These are phyloP conservation scores for Solanum piurae DNA, from an alignment of 257 asterid genomes.

Conservation along the genomic window DNA sequence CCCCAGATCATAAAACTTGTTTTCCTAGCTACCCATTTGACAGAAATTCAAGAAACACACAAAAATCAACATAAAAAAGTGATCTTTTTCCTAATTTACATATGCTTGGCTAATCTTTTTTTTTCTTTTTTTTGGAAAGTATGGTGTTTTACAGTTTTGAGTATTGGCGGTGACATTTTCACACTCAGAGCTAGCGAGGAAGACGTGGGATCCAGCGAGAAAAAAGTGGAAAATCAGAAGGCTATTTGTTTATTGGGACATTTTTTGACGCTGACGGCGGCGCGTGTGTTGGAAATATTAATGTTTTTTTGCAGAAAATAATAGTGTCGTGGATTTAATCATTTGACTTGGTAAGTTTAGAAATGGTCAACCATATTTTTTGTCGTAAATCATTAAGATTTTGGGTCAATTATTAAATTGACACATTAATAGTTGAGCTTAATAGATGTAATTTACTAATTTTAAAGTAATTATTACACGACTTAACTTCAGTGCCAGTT, in stretches of 20 bases:
- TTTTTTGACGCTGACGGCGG: not conserved
- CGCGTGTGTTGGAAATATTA: not conserved
- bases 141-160: not conserved
- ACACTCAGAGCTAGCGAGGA: constrained; percentile 14
- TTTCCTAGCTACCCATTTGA: not conserved
- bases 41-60: constrained; percentile 10
- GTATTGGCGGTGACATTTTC: not conserved
- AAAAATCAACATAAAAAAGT: not conserved
- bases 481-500: not conserved
- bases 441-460: not conserved
- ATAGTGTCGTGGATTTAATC: not conserved
- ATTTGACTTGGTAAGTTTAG: not conserved
- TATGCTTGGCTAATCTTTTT: not conserved
- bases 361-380: not conserved
- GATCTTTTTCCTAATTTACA: not conserved
- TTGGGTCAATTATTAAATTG: not conserved
- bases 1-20: constrained; percentile 24
- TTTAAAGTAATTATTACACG: not conserved
- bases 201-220: constrained; percentile 30
- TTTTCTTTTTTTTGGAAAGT: not conserved
- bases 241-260: not conserved
- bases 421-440: not conserved
- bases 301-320: not conserved
- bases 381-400: not conserved
- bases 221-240: not conserved